Evolutionary conservation across 176 grass and related monocot species (phyloP), one percentile per base, ranked within the genome.

Genomic region (Thinopyrum elongatum): DNA sequence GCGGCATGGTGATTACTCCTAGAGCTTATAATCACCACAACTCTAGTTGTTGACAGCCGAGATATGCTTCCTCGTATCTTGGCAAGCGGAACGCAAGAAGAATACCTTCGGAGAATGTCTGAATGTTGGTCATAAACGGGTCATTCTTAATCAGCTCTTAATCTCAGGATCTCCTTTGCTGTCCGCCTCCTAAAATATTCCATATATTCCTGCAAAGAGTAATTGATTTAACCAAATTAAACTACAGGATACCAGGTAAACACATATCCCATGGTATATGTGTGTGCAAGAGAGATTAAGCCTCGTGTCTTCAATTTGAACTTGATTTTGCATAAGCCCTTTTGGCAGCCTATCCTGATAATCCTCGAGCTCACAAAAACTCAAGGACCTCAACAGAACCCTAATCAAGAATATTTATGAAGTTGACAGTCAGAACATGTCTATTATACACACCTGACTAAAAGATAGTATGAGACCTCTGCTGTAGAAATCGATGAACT

Each of bases 171-270:
- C 86, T 95, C 96, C 51, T 88, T 98, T 83, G 82, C 82, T 84
- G 91, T 95, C 72, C 92, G 87, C 83, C 64, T 91, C 60, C 96
- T 95, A 60, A 98, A 95, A 76, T 98, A 95, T 44, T 82, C 70
- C 96, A 95, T 98, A 35, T 98, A 10, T 82, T 86, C 88, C 96
- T 98, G 82, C 58, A 83, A 87, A 80, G 33, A 38, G 72, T 42
- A 88, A 25, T 6, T 63, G 15, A 65, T 69, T 87, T 74, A 79
- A 17, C 55, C 17, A 62, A 83, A 80, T 19, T 21, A 79, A 72
- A 33, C 6, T 6, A 72, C 22, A 80, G 3, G 65, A 16, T 77
- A 28, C 62, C 39, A 49, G 68, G 51, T 73, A 80, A 26, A 66
- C 15, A 7, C 2, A 7, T 47, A 46, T 22, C 6, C 33, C 64